Evolutionary conservation across 129 eudicot species (phyloP).

Genomic region (Solidago caesia): DNA sequence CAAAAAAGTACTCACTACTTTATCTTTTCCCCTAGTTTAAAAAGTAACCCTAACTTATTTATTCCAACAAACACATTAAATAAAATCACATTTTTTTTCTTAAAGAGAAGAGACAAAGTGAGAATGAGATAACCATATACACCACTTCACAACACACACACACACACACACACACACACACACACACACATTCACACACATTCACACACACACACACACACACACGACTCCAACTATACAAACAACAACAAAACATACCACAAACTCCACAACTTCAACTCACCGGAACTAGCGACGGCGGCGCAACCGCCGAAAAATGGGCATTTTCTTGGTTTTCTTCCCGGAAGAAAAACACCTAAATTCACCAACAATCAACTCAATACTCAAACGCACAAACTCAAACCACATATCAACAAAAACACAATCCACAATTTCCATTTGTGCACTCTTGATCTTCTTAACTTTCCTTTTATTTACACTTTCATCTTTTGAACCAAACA

Average conservation of each 20-base stretch:
- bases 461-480: constrained; percentile 73
- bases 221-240: too few relatives aligned
- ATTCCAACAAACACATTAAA: neutral
- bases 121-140: neutral
- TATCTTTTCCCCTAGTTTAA: neutral
- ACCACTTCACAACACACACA: neutral
- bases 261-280: neutral
- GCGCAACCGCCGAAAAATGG: constrained; percentile 50
- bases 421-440: constrained; percentile 79
- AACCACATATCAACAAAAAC: constrained; percentile 57
- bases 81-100: constrained; percentile 13
- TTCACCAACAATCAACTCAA: constrained; percentile 30
- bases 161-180: neutral
- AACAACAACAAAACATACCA: neutral
- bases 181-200: neutral
- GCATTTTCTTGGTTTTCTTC: constrained; percentile 72
- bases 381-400: constrained; percentile 49
- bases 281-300: neutral
- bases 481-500: constrained; percentile 69
- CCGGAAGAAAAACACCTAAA: constrained; percentile 49
- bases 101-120: constrained; percentile 18
- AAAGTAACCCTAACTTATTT: neutral
- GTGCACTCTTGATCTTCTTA: constrained; percentile 62
- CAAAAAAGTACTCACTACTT: too few relatives aligned
- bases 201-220: too few relatives aligned